phyloP scores from a whole-genome alignment of 1,284 basidiomycete species.

The Tilletia caries region DNA sequence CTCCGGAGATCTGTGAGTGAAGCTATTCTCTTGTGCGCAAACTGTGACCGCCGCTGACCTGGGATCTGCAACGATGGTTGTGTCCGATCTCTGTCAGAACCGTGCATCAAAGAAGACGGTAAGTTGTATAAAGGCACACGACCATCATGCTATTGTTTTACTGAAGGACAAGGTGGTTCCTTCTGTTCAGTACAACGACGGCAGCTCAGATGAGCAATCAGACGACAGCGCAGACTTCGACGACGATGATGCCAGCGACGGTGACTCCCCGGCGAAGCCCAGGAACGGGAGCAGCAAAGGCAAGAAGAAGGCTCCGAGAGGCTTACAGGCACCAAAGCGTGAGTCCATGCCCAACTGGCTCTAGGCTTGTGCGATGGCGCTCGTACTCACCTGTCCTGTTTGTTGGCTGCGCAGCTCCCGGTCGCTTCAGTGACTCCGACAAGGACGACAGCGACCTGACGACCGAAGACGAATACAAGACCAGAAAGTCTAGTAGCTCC shows the following conservation, averaged over 20 bases:
- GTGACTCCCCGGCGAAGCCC: not conserved
- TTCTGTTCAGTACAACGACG: slow-evolving; percentile 14
- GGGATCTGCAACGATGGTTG: too few relatives aligned
- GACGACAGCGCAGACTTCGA: slow-evolving; percentile 11
- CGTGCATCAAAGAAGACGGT: slow-evolving; percentile 57
- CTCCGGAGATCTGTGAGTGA: slow-evolving; percentile 54
- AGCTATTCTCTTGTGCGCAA: slow-evolving; percentile 3
- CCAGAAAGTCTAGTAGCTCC: not conserved
- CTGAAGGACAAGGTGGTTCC: too few relatives aligned
- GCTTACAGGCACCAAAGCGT: not conserved
- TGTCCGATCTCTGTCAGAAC: slow-evolving; percentile 44
- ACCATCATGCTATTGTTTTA: too few relatives aligned
- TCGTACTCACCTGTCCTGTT: not conserved
- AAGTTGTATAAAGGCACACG: too few relatives aligned
- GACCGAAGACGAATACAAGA: slow-evolving; percentile 8
- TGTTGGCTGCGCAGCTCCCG: not conserved
- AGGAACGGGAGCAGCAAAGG: slow-evolving; percentile 9
- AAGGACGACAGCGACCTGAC: not conserved
- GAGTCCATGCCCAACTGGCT: not conserved
- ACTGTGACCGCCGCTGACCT: not conserved
- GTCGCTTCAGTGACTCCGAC: slow-evolving; percentile 7
- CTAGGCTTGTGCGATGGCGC: not conserved
- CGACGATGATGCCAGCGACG: not conserved
- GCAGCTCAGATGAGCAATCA: slow-evolving; percentile 11
- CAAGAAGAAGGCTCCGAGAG: slow-evolving; percentile 21